phyloP scores from a whole-genome alignment of 352 stramenopile genomes.

The Phytophthora pluvialis region DNA sequence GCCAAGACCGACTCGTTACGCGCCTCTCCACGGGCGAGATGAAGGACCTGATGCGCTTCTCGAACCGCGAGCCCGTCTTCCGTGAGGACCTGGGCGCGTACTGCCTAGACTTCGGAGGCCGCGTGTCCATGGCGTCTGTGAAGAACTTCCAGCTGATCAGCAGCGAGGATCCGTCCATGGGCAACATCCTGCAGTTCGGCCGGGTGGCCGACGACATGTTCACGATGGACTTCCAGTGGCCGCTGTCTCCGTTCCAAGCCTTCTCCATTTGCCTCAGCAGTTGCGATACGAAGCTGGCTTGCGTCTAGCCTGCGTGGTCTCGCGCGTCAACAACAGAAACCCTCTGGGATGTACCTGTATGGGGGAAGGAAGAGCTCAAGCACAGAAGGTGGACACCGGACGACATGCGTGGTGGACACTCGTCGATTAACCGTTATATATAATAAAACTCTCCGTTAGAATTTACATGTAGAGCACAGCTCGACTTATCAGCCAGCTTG shows the following conservation, averaged over 20 bases:
- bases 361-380: not conserved
- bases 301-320: conserved; percentile 54
- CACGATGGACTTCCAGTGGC: conserved; percentile 92
- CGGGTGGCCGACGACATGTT: conserved; percentile 92
- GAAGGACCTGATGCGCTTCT: conserved; percentile 89
- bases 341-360: conserved; percentile 15
- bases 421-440: conserved; percentile 41
- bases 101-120: conserved; percentile 87
- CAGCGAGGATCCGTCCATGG: conserved; percentile 82
- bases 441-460: conserved; percentile 43
- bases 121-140: conserved; percentile 83
- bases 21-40: conserved; percentile 72
- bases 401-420: conserved; percentile 15
- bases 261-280: conserved; percentile 91
- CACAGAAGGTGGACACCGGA: conserved; percentile 10
- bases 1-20: conserved; percentile 82
- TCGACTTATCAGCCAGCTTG: too few species aligned
- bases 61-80: conserved; percentile 87
- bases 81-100: conserved; percentile 88
- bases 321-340: conserved; percentile 1
- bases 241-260: conserved; percentile 87
- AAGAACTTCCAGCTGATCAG: conserved; percentile 93
- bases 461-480: conserved; percentile 12
- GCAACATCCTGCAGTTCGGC: conserved; percentile 89
- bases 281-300: conserved; percentile 90